Conservation (phyloP, 108 stramenopile species). For the Skeletonema potamos region DNA sequence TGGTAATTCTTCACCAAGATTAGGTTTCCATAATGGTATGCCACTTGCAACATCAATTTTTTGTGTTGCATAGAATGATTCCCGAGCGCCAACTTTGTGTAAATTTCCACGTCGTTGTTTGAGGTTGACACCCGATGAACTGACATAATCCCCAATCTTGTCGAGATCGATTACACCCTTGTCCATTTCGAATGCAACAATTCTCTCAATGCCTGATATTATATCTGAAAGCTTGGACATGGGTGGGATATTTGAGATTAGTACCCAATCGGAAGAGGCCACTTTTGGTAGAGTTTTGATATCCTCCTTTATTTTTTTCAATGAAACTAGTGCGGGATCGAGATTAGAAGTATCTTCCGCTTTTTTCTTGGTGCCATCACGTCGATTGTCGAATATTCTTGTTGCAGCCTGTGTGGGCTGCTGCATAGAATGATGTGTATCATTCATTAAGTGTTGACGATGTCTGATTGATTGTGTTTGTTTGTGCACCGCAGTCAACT, state of each 20-base stretch:
- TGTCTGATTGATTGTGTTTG: not conserved
- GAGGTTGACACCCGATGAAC: not conserved
- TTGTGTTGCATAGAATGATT: conserved; percentile 20
- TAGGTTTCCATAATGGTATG: conserved; percentile 7
- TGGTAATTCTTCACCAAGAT: not conserved
- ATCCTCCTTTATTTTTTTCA: too few species aligned
- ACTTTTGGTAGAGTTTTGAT: not conserved
- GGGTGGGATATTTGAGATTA: conserved; percentile 34
- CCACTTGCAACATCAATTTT: conserved; percentile 5
- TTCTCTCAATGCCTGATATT: conserved; percentile 23
- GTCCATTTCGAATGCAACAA: conserved; percentile 31
- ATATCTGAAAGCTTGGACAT: conserved; percentile 45
- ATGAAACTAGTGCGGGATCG: not conserved
- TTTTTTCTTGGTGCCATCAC: not conserved
- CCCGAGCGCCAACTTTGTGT: conserved; percentile 10
- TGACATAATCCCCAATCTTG: not conserved
- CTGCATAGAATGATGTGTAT: not conserved
- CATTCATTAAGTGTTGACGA: not conserved
- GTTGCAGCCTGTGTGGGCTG: not conserved
- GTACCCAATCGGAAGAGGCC: conserved; percentile 38
- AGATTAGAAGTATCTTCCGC: not conserved
- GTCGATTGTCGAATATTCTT: not conserved
- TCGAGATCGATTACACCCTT: conserved; percentile 49
- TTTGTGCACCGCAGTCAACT: not conserved
- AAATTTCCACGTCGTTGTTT: not conserved